A percentile compares a stretch with the other conserved stretches of the same genome.
Evolutionary conservation across 2,329 filamentous ascomycete genomes (phyloP).

Genomic region (Aspergillus ochraceoroseus): DNA sequence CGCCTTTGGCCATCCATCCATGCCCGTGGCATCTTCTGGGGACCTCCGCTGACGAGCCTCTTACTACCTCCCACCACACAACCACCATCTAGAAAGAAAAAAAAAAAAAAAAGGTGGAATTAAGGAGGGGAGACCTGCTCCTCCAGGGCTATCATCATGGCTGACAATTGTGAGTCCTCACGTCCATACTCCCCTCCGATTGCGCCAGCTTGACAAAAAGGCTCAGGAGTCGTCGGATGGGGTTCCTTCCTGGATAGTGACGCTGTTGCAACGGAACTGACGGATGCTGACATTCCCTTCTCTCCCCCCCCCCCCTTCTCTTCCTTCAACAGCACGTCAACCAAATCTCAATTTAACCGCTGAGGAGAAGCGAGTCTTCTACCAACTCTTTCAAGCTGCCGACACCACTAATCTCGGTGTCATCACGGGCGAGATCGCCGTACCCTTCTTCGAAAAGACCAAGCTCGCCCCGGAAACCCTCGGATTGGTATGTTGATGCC

Average conservation of each 20-base stretch:
- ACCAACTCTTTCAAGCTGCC: conserved; percentile 86
- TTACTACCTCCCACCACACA: conserved; percentile 17
- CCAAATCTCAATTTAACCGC: conserved; percentile 77
- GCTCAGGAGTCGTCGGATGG: conserved; percentile 25
- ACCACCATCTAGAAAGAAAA: conserved; percentile 23
- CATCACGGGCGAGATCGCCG: conserved; percentile 90
- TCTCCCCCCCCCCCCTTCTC: too few species aligned
- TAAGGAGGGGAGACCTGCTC: conserved; percentile 28
- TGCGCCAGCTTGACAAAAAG: conserved; percentile 8
- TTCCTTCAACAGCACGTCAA: conserved; percentile 35
- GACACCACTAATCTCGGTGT: conserved; percentile 89
- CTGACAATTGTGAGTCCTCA: conserved; percentile 32
- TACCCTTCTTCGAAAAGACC: conserved; percentile 97
- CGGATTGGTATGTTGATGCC: conserved; percentile 65
- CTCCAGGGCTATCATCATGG: conserved; percentile 31
- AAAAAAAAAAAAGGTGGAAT: conserved; percentile 12
- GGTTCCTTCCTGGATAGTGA: conserved; percentile 19
- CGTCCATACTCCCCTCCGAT: not conserved
- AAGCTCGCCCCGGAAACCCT: conserved; percentile 77
- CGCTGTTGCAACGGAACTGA: conserved; percentile 24
- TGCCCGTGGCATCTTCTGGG: conserved; percentile 27
- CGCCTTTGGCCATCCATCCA: conserved; percentile 29
- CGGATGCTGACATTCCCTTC: conserved; percentile 15
- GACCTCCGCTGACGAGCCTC: conserved; percentile 23
- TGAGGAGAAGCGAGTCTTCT: conserved; percentile 91